Evolutionary conservation across 768 basidiomycete genomes (phyloP).

Genomic region (Melanogaster broomeanus): DNA sequence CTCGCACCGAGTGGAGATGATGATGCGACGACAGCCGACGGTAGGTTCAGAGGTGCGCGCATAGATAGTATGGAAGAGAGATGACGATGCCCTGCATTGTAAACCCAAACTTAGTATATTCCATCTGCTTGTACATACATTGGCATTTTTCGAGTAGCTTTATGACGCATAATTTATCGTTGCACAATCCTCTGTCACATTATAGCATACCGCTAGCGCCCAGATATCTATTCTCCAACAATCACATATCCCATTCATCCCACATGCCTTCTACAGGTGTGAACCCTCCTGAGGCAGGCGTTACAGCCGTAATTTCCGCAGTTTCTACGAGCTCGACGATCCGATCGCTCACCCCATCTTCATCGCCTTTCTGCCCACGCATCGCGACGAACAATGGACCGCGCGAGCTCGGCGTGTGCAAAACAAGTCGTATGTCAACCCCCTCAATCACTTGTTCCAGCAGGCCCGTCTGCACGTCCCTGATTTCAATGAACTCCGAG

Average conservation of each 20-base stretch:
- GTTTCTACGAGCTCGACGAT: constrained; percentile 74
- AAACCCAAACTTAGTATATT: no score
- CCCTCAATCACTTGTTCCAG: constrained; percentile 87
- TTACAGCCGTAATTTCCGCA: constrained; percentile 48
- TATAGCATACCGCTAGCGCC: not conserved
- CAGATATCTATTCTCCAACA: not conserved
- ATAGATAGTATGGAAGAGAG: not conserved
- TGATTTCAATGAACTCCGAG: constrained; percentile 72
- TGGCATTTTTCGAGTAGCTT: constrained; percentile 3
- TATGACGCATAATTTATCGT: constrained; percentile 16
- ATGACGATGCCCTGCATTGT: not conserved
- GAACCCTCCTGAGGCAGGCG: constrained; percentile 22
- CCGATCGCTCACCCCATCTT: constrained; percentile 57
- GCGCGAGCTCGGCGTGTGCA: constrained; percentile 34
- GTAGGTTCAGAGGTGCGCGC: not conserved
- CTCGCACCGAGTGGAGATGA: not conserved
- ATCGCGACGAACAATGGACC: constrained; percentile 63
- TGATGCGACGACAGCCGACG: not conserved
- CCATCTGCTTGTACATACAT: constrained; percentile 13
- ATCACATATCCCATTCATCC: constrained; percentile 77
- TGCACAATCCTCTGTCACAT: not conserved
- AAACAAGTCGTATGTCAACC: constrained; percentile 64
- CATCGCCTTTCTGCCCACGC: constrained; percentile 60
- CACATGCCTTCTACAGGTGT: constrained; percentile 39
- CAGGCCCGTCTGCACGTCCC: constrained; percentile 59